Conservation (phyloP, 75 land plant genomes). For the Pinus albicaulis region DNA sequence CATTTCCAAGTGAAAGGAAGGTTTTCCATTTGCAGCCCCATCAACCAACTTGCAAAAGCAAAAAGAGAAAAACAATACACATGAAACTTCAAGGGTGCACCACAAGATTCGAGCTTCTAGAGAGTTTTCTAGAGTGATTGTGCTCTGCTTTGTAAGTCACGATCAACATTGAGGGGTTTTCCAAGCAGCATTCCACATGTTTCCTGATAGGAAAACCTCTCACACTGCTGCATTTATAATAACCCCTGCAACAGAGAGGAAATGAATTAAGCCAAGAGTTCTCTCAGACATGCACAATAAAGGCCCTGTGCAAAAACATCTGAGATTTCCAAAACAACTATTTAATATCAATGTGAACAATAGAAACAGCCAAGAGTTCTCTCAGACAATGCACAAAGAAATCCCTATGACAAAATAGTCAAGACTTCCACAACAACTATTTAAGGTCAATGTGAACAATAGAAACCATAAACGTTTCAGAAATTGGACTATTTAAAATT, state of each 20-base stretch:
- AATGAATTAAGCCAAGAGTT: neutral
- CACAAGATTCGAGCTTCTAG: constrained; percentile 13
- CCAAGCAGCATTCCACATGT: constrained; percentile 78
- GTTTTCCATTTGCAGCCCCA: neutral
- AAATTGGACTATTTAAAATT: too few relatives aligned
- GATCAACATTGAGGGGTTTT: constrained; percentile 78
- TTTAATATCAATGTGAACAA: too few relatives aligned
- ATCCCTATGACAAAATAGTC: too few relatives aligned
- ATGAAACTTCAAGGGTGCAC: constrained; percentile 5
- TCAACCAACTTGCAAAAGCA: neutral
- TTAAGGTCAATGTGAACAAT: too few relatives aligned
- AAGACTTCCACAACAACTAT: too few relatives aligned
- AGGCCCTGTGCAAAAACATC: neutral
- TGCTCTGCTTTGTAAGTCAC: constrained; percentile 90
- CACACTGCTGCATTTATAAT: constrained; percentile 90
- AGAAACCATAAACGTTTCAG: too few relatives aligned
- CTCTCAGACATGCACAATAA: neutral
- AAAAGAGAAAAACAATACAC: neutral
- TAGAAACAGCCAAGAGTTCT: too few relatives aligned
- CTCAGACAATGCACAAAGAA: too few relatives aligned
- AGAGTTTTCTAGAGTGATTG: constrained; percentile 51
- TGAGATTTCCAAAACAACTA: too few relatives aligned
- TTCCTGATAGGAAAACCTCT: constrained; percentile 92
- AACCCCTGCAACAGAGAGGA: constrained; percentile 49
- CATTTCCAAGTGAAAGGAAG: neutral